A percentile compares a stretch with the other conserved stretches of the same genome.
Conservation (phyloP, 257 asterid genomes). For the Schizonepeta tenuifolia region DNA sequence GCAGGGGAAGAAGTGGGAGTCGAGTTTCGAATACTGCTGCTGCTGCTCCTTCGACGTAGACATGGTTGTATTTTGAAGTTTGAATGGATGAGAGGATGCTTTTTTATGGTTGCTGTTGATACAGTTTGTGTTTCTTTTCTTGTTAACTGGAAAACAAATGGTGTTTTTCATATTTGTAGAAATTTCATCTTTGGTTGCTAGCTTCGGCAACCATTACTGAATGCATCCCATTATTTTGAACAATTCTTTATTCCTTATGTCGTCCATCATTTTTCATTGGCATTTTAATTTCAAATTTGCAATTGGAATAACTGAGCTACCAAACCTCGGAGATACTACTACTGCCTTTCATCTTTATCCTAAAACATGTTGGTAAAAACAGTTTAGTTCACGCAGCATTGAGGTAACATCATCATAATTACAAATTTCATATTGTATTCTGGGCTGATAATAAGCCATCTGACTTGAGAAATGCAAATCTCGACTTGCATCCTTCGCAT, state of each 20-base stretch:
- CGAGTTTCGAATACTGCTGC: constrained; percentile 36
- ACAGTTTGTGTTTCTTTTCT: constrained; percentile 33
- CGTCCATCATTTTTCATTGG: too few species aligned
- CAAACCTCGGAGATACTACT: too few species aligned
- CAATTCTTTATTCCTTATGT: neutral
- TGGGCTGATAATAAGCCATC: constrained; percentile 16
- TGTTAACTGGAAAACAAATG: constrained; percentile 39
- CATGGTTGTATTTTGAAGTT: constrained; percentile 26
- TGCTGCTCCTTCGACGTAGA: constrained; percentile 36
- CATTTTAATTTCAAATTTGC: too few species aligned
- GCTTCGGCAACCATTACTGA: constrained; percentile 41
- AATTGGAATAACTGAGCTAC: too few species aligned
- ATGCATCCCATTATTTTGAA: neutral
- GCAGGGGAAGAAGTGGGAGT: constrained; percentile 49
- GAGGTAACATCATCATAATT: neutral
- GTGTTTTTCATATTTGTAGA: constrained; percentile 26
- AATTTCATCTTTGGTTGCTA: constrained; percentile 40
- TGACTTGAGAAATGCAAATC: constrained; percentile 4
- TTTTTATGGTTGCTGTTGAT: constrained; percentile 25
- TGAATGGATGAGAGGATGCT: neutral
- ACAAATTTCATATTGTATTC: neutral
- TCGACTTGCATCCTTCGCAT: neutral
- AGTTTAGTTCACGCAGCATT: neutral
- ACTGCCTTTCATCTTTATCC: too few species aligned
- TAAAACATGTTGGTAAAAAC: neutral